Evolutionary conservation across 805 yeast genomes (phyloP).

Genomic region (Myxozyma nipponensis): DNA sequence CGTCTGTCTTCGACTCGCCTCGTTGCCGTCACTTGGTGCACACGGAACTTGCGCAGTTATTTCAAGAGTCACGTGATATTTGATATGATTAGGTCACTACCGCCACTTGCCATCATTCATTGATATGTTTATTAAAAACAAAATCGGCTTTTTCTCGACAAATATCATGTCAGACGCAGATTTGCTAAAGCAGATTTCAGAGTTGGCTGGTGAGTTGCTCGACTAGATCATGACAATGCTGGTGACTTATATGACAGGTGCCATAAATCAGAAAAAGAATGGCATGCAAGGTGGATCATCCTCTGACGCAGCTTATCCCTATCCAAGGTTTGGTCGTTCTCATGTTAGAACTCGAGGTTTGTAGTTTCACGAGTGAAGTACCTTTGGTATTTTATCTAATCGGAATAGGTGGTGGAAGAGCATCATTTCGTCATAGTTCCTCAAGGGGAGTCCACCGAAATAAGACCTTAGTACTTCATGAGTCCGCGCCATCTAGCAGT

Average conservation of each 20-base stretch:
- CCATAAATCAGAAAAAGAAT: constrained; percentile 28
- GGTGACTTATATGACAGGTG: constrained; percentile 15
- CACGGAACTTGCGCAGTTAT: background rate
- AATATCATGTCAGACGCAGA: constrained; percentile 28
- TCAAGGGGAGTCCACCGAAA: constrained; percentile 25
- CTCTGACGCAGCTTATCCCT: no score
- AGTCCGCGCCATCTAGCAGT: background rate
- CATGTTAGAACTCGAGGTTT: no score
- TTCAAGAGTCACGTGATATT: background rate
- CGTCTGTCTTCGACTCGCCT: no score
- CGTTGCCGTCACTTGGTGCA: no score
- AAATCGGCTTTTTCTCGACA: no score
- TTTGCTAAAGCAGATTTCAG: constrained; percentile 27
- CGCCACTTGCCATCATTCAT: no score
- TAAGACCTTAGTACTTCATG: constrained; percentile 22
- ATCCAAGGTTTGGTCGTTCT: no score
- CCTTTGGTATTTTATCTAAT: background rate
- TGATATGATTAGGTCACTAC: background rate
- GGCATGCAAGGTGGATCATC: no score
- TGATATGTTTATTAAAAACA: no score
- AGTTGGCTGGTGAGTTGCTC: constrained; percentile 23
- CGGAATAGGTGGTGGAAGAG: constrained; percentile 19
- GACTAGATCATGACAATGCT: background rate
- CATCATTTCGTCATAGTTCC: constrained; percentile 8
- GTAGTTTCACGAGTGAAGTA: background rate